Percentiles rank a stretch among this genome's conserved stretches.
Evolutionary conservation across 2,329 filamentous ascomycete genomes (phyloP).

Genomic region (Talaromyces rugulosus): DNA sequence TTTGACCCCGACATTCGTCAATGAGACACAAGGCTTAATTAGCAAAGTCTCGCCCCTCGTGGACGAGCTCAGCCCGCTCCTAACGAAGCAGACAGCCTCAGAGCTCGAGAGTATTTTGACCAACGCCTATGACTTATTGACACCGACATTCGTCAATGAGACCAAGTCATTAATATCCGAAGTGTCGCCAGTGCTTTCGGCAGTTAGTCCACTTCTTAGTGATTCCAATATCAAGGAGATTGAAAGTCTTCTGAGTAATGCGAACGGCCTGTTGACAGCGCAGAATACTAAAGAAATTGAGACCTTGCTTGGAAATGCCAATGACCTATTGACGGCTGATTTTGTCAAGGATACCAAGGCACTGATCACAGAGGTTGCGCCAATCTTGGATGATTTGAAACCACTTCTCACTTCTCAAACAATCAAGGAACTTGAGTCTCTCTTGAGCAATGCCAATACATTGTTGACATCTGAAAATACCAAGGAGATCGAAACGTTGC

Average conservation of each 20-base stretch:
- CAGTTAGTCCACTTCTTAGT: constrained; percentile 13
- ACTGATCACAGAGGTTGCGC: constrained; percentile 8
- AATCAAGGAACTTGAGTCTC: constrained; percentile 27
- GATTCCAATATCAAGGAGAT: constrained; percentile 12
- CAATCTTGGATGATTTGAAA: constrained; percentile 9
- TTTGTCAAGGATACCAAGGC: constrained; percentile 8
- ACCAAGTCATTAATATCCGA: constrained; percentile 14
- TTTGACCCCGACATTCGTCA: constrained; percentile 18
- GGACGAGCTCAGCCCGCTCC: constrained; percentile 19
- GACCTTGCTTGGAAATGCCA: constrained; percentile 14
- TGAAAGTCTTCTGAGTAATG: constrained; percentile 20
- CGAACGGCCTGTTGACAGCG: constrained; percentile 28
- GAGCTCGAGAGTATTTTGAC: constrained; percentile 15
- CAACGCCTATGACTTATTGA: constrained; percentile 22
- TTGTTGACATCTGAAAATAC: constrained; percentile 21
- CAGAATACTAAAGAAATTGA: constrained; percentile 25
- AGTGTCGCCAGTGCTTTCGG: constrained; percentile 17
- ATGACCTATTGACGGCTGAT: constrained; percentile 5
- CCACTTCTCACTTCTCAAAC: constrained; percentile 13
- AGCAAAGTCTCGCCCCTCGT: constrained; percentile 13
- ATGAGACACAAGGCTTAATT: constrained; percentile 13
- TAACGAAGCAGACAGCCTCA: constrained; percentile 23
- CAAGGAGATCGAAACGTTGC: constrained; percentile 15
- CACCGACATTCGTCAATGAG: constrained; percentile 17
- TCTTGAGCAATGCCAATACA: constrained; percentile 25